Percentiles rank a stretch among this genome's conserved stretches.
Evolutionary conservation across 179 eudicot species (phyloP).

Genomic region (Actinidia polygama): DNA sequence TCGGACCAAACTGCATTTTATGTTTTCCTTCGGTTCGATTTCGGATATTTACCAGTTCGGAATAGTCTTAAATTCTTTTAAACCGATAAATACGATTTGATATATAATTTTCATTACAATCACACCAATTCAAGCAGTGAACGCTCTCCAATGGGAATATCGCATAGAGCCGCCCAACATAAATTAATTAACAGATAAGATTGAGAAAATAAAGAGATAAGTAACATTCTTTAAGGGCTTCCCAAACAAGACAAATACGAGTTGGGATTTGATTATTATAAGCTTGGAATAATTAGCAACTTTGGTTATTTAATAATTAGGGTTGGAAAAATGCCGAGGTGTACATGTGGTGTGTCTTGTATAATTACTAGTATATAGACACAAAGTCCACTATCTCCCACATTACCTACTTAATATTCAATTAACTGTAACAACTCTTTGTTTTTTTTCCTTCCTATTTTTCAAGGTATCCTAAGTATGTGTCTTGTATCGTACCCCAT

Average conservation of each 20-base stretch:
- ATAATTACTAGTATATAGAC: background rate
- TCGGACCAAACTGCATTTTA: too few species aligned
- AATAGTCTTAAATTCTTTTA: too few species aligned
- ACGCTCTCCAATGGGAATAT: slow-evolving; percentile 7
- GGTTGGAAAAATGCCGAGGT: background rate
- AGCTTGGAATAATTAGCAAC: background rate
- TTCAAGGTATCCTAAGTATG: too few species aligned
- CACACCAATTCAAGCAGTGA: too few species aligned
- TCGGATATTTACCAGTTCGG: too few species aligned
- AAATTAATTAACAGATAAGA: slow-evolving; percentile 19
- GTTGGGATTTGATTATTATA: background rate
- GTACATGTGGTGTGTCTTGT: background rate
- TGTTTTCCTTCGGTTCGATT: too few species aligned
- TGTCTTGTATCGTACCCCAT: too few species aligned
- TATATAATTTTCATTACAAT: too few species aligned
- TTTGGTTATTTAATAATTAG: background rate
- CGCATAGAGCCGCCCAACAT: slow-evolving; percentile 23
- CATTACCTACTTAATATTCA: slow-evolving; percentile 23
- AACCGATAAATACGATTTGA: too few species aligned
- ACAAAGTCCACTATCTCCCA: slow-evolving; percentile 12
- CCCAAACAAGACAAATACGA: background rate
- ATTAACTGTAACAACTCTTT: slow-evolving; percentile 25
- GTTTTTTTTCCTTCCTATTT: too few species aligned
- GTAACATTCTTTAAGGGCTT: background rate
- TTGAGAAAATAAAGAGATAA: background rate